Evolutionary conservation across 2,329 filamentous ascomycete genomes (phyloP), one percentile per base, ranked within the genome.

Genomic region (Aspergillus puulaauensis): DNA sequence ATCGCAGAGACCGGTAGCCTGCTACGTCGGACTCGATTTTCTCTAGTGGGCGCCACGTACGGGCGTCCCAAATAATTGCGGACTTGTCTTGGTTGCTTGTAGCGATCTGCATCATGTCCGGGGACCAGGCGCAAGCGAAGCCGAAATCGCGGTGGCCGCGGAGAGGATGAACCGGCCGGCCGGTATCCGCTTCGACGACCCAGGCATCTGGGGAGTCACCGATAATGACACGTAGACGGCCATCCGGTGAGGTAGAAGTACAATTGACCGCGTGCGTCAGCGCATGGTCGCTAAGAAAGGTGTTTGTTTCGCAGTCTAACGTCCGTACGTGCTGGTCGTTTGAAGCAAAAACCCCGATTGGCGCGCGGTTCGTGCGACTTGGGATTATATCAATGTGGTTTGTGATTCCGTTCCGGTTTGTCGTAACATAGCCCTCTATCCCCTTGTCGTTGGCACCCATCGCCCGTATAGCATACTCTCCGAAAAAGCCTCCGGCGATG

Each of bases 341-440:
- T 3, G 83, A 85, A 62, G 80, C 81, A 61, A 86, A 82, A 3
- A 82, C 78, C 3, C 81, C 82, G 44, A 78, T 77, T 1, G 80
- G 80, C 1, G 73, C 71, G 43, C 77, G 75, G n/a, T 72, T 79
- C 3, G 75, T 73, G 39, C 83, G 81, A 46, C 73, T 77, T 14
- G 70, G 69, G 61, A 80, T 79, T 14, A 82, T 77, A 64, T 86
- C 81, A 57, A 86, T 77, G 64, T 86, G 83, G 59, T 85, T 86
- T 17, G 83, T 84, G 60, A 86, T 84, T 37, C 79, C 80, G 41
- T 82, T 71, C 45, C 62, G 60, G 15, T 80, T 75, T 52, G 78
- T 75, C 8, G 79, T 80, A 39, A 83, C 79, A 55, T 75, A 74
- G 44, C 82, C 82, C 54, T 79, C 72, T 0, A 71, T 74, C 7